Conservation (phyloP, 148 eudicot species). For the Vaccinium vitisidaea region DNA sequence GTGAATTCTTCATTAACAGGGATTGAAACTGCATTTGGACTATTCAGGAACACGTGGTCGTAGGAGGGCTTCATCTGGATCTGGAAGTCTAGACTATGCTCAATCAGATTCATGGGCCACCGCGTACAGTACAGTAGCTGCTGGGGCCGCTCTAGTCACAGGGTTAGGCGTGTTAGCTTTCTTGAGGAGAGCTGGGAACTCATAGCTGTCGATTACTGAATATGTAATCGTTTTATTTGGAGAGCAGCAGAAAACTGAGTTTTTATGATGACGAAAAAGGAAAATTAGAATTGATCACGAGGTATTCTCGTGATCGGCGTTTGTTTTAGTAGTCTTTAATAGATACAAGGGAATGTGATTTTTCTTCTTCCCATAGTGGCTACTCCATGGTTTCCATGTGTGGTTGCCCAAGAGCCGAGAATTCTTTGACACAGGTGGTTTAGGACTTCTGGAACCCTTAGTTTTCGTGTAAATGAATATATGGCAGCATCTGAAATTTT, state of each 20-base stretch:
- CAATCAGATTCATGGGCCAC: slow-evolving; percentile 77
- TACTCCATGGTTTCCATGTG: neutral
- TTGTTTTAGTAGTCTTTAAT: slow-evolving; percentile 8
- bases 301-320: neutral
- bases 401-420: neutral
- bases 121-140: slow-evolving; percentile 83
- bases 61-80: slow-evolving; percentile 45
- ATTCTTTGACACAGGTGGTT: neutral
- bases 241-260: neutral
- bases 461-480: neutral
- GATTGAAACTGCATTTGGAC: slow-evolving; percentile 72
- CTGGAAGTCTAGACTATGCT: slow-evolving; percentile 55
- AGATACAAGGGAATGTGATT: neutral
- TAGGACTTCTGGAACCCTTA: neutral
- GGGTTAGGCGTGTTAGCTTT: slow-evolving; percentile 83
- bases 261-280: neutral
- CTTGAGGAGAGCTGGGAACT: slow-evolving; percentile 51
- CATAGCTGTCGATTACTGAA: neutral
- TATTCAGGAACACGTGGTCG: slow-evolving; percentile 44
- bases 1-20: slow-evolving; percentile 37
- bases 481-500: neutral
- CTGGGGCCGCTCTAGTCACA: slow-evolving; percentile 90
- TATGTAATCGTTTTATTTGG: neutral
- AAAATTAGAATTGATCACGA: neutral
- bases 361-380: neutral